A percentile compares a stretch with the other conserved stretches of the same genome.
Conservation (phyloP, 306 rosid species). For the Casuarina equisetifolia region DNA sequence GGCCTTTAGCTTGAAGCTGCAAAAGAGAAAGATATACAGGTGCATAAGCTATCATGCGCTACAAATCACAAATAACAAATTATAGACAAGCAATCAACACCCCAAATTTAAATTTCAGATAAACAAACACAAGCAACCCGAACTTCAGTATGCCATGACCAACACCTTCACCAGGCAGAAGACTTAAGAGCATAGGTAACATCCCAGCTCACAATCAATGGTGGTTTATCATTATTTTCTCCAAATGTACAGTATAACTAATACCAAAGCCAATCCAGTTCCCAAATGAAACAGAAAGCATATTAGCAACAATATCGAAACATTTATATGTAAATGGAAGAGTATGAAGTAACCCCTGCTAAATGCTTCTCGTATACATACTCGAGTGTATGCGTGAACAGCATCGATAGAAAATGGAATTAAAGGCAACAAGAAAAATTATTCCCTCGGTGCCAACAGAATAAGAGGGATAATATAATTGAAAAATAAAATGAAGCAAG, state of each 20-base stretch:
- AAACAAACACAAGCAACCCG: not conserved
- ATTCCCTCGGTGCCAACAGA: not conserved
- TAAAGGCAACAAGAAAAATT: not conserved
- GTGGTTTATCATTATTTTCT: not conserved
- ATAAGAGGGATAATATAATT: not conserved
- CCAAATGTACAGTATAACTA: not conserved
- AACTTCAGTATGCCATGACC: not conserved
- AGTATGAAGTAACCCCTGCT: too few species aligned
- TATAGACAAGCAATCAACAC: not conserved
- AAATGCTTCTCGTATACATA: not conserved
- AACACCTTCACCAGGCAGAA: not conserved
- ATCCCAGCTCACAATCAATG: not conserved
- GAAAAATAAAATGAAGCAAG: not conserved
- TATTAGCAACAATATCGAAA: not conserved
- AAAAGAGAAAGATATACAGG: constrained; percentile 19
- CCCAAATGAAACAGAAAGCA: not conserved
- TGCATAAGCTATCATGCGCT: not conserved
- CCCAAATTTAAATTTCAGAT: not conserved
- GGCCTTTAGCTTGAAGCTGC: constrained; percentile 50
- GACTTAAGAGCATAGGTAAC: not conserved
- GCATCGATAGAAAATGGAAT: not conserved
- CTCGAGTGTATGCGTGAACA: not conserved
- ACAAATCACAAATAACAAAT: constrained; percentile 3
- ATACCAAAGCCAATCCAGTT: not conserved
- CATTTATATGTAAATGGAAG: too few species aligned